These are phyloP conservation scores for Erigeron canadensis DNA, from an alignment of 129 eudicot genomes.

Conservation along the genomic window DNA sequence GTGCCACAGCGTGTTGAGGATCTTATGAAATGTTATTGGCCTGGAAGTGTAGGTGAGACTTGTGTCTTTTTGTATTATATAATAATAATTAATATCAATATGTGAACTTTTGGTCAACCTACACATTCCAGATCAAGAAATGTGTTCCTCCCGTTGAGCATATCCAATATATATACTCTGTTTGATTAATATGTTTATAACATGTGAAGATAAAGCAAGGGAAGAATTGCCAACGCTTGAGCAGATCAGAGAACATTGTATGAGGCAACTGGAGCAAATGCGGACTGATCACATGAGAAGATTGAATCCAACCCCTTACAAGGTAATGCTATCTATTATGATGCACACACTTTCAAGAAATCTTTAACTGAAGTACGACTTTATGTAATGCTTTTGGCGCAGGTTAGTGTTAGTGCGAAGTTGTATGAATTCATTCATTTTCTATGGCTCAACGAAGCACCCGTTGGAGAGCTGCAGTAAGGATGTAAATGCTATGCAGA, in stretches of 20 bases:
- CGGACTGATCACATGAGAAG: conserved; percentile 98
- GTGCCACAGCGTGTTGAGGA: conserved; percentile 97
- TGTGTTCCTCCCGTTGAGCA: neutral
- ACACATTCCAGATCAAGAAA: neutral
- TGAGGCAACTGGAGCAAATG: conserved; percentile 85
- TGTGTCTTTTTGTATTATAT: neutral
- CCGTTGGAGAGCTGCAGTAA: conserved; percentile 89
- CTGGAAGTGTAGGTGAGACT: conserved; percentile 70
- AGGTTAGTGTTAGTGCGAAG: conserved; percentile 97
- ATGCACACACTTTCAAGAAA: neutral
- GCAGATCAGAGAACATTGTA: conserved; percentile 73
- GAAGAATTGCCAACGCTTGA: conserved; percentile 75
- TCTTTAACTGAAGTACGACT: neutral
- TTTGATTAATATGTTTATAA: neutral
- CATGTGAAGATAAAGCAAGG: conserved; percentile 59
- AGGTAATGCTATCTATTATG: conserved; percentile 40
- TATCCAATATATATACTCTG: neutral
- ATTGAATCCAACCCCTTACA: conserved; percentile 98
- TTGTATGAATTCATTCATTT: conserved; percentile 94
- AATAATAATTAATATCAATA: too few species aligned
- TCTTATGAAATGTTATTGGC: conserved; percentile 93
- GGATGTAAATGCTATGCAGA: conserved; percentile 20
- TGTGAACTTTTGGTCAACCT: neutral
- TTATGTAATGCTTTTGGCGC: conserved; percentile 23
- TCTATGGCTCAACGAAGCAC: conserved; percentile 99